Evolutionary conservation across 2,329 filamentous ascomycete species (phyloP).

Genomic region (Triangularia verruculosa): DNA sequence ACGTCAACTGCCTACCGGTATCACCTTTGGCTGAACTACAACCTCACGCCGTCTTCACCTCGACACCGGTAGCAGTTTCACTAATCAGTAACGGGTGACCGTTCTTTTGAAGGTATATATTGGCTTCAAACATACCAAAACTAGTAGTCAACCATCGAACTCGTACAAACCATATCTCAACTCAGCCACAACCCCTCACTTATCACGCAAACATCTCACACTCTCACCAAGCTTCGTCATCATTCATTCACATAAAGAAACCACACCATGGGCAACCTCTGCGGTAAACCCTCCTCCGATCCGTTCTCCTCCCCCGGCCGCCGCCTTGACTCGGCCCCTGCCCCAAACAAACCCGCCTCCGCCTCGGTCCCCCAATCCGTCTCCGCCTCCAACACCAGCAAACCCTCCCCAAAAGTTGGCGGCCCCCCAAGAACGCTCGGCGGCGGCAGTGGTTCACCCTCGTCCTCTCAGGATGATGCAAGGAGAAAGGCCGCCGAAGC

Average conservation of each 20-base stretch:
- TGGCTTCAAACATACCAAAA: background rate
- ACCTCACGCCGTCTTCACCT: background rate
- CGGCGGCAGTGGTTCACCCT: slow-evolving; percentile 36
- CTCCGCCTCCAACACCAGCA: slow-evolving; percentile 31
- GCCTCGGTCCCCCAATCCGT: slow-evolving; percentile 47
- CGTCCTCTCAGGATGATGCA: slow-evolving; percentile 52
- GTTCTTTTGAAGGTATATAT: background rate
- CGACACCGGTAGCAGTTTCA: background rate
- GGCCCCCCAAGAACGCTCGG: slow-evolving; percentile 65
- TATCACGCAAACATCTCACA: background rate
- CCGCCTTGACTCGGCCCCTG: slow-evolving; percentile 59
- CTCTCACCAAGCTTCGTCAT: background rate
- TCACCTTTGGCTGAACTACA: background rate
- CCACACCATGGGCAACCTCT: slow-evolving; percentile 76
- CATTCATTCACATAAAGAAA: background rate
- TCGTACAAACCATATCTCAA: background rate
- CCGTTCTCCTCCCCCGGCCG: slow-evolving; percentile 72
- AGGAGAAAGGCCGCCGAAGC: slow-evolving; percentile 73
- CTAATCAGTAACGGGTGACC: background rate
- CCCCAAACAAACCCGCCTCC: slow-evolving; percentile 43
- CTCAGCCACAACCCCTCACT: background rate
- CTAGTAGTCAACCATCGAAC: background rate
- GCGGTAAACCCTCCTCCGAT: slow-evolving; percentile 68
- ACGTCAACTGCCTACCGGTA: background rate
- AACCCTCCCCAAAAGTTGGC: slow-evolving; percentile 43